Evolutionary conservation across 306 rosid genomes (phyloP).

Genomic region (Sophora flavescens): DNA sequence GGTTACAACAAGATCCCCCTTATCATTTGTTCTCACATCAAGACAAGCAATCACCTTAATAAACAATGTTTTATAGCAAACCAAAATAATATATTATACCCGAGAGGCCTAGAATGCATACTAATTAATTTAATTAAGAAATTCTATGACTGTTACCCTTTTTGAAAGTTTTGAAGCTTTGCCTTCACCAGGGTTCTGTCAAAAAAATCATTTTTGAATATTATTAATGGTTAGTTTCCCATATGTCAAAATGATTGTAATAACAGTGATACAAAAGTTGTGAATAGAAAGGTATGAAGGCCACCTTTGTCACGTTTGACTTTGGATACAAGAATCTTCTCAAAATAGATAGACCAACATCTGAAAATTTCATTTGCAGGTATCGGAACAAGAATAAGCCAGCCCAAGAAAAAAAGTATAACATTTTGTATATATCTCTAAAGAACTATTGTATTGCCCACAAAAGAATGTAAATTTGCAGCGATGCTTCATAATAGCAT

Average conservation of each 20-base stretch:
- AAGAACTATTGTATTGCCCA: neutral
- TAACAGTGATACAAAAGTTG: constrained; percentile 36
- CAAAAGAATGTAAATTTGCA: constrained; percentile 6
- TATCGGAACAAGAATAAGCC: constrained; percentile 39
- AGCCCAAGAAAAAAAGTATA: constrained; percentile 20
- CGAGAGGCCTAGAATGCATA: constrained; percentile 11
- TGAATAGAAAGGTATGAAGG: constrained; percentile 47
- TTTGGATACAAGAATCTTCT: constrained; percentile 90
- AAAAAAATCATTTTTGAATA: constrained; percentile 54
- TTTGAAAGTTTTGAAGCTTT: constrained; percentile 90
- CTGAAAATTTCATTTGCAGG: constrained; percentile 61
- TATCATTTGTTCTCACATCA: constrained; percentile 94
- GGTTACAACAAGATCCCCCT: constrained; percentile 96
- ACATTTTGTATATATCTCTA: neutral
- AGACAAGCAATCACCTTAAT: constrained; percentile 95
- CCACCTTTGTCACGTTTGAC: constrained; percentile 70
- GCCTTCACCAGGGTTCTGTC: constrained; percentile 76
- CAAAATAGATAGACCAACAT: constrained; percentile 87
- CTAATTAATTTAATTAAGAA: constrained; percentile 8
- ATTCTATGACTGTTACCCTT: constrained; percentile 68
- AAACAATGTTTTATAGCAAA: constrained; percentile 42
- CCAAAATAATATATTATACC: constrained; percentile 21
- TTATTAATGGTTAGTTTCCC: constrained; percentile 54
- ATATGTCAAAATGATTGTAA: constrained; percentile 36
- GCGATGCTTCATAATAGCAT: neutral